Evolutionary conservation across 2,329 filamentous ascomycete genomes (phyloP).

Genomic region (Neopestalotiopsis sp.): DNA sequence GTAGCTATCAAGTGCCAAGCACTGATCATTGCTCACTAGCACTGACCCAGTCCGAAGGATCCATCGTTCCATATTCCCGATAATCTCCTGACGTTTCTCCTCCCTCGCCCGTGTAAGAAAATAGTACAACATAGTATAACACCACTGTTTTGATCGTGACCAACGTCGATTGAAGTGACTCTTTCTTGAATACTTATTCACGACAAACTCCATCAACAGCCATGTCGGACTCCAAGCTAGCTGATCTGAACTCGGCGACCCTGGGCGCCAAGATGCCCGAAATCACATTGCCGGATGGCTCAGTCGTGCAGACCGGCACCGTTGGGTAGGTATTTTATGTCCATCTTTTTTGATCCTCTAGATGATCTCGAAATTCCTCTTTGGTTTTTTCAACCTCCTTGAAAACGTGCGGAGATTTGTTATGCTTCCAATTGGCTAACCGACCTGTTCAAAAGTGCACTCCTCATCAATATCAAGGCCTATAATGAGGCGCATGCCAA

Average conservation of each 20-base stretch:
- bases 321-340: conserved; percentile 27
- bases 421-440: background rate
- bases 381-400: no score
- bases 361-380: background rate
- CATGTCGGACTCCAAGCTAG: conserved; percentile 22
- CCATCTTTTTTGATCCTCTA: no score
- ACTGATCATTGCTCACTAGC: background rate
- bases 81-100: background rate
- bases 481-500: conserved; percentile 31
- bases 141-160: background rate
- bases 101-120: background rate
- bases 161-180: background rate
- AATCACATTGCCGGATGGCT: conserved; percentile 32
- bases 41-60: background rate
- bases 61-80: background rate
- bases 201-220: background rate
- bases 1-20: background rate
- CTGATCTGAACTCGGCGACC: conserved; percentile 31
- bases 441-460: conserved; percentile 22
- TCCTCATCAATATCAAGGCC: conserved; percentile 31
- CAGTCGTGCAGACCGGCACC: conserved; percentile 34
- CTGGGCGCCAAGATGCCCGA: conserved; percentile 32
- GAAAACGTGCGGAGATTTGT: no score
- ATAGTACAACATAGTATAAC: background rate
- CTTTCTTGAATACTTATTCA: background rate